phyloP scores from a whole-genome alignment of 805 yeast genomes.

The Metschnikowia proteae region DNA sequence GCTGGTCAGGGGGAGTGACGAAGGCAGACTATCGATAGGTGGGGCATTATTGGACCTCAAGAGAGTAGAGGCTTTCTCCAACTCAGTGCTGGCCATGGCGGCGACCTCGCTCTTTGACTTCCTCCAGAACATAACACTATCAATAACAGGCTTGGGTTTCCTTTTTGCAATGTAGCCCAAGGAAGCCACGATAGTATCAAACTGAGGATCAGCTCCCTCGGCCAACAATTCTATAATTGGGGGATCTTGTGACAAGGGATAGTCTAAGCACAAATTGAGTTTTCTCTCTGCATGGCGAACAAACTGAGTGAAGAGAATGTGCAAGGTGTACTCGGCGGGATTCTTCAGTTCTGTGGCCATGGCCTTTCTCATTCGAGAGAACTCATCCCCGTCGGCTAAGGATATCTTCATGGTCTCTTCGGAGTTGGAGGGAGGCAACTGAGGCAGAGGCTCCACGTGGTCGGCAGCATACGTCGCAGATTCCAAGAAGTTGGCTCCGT shows the following conservation, averaged over 20 bases:
- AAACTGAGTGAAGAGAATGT: constrained; percentile 91
- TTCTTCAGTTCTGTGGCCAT: constrained; percentile 57
- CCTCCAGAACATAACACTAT: constrained; percentile 98
- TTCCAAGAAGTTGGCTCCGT: neutral
- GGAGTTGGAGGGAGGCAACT: constrained; percentile 33
- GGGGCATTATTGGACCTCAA: constrained; percentile 23
- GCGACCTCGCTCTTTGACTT: constrained; percentile 89
- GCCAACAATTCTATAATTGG: constrained; percentile 68
- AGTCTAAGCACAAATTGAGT: constrained; percentile 64
- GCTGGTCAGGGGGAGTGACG: neutral
- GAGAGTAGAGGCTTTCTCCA: constrained; percentile 27
- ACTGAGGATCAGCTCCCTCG: constrained; percentile 80
- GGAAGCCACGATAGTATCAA: constrained; percentile 81
- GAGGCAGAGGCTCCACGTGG: constrained; percentile 33
- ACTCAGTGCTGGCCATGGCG: constrained; percentile 39
- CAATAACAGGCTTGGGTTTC: constrained; percentile 93
- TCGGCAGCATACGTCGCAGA: constrained; percentile 6
- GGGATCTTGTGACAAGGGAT: constrained; percentile 68
- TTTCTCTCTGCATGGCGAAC: constrained; percentile 91
- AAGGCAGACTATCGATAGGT: neutral
- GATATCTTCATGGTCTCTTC: constrained; percentile 26
- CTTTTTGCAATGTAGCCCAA: constrained; percentile 86
- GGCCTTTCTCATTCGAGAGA: constrained; percentile 29
- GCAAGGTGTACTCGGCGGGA: constrained; percentile 88
- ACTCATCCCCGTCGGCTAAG: constrained; percentile 33